Evolutionary conservation across 192 early-diverging fungal genomes (phyloP), one percentile per base, ranked within the genome.

Genomic region (Rhizoclosmatium sp.): DNA sequence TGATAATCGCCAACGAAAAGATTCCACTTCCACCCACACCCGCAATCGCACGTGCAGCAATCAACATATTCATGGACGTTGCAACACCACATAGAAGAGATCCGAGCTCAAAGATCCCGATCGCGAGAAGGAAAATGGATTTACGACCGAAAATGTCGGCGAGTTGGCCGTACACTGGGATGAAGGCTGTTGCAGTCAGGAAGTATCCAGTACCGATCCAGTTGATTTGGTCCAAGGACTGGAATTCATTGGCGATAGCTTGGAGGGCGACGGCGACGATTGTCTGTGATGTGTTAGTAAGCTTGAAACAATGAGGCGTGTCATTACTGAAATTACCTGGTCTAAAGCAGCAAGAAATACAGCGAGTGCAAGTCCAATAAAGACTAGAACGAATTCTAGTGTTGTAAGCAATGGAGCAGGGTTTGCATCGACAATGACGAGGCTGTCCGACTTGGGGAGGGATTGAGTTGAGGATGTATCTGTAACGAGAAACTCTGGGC

Each of bases 121-220:
- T 89, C 1, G 94, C 91, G 19, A 89, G 80, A 0, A 95, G 80
- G 45, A 97, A 87, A 23, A 91, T 88, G 31, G 83, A 65, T 73
- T 94, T 92, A 21, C 94, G 89, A 88, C 95, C 96, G 84, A 98
- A 92, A 75, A 97, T 96, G 77, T 97, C 96, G 45, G 93, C 90
- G 70, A 97, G 87, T 75, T 93, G 93, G 56, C 91, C 94, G 79
- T 96, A 95, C 12, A 86, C 80, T 71, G 93, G 91, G 71, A 91
- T 89, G 78, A 94, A 87, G 3, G 95, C 89, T 0, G 93, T 94
- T 21, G 83, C 78, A 5, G 75, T 76, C 45, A 76, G 49, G 9
- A 76, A 67, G 64, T 76, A 65, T 62, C 39, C 74, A 2, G 80
- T 75, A 48, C 56, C 86, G 64, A 87, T 79, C 84, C 82, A 87